Conservation (phyloP, 768 basidiomycete genomes). For the Suillus alpinus region DNA sequence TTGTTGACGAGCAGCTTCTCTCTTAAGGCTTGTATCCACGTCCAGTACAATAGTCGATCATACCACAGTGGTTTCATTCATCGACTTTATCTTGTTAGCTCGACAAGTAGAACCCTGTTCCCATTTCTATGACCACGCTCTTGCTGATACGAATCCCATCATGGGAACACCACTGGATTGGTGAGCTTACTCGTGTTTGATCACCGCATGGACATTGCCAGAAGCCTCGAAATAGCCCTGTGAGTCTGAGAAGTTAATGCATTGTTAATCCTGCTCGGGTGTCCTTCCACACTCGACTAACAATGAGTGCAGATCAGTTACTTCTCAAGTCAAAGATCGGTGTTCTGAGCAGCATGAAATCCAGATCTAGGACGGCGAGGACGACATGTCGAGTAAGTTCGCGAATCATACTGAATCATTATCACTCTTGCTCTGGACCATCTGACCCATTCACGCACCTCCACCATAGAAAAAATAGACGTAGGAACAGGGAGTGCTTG, state of each 20-base stretch:
- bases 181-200: background rate
- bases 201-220: too few species aligned
- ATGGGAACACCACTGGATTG: background rate
- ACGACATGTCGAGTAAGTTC: too few species aligned
- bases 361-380: background rate
- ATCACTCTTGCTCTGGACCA: background rate
- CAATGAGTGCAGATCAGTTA: background rate
- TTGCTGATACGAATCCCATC: background rate
- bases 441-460: background rate
- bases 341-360: background rate
- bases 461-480: background rate
- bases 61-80: background rate
- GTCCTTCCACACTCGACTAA: background rate
- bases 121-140: background rate
- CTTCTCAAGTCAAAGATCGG: background rate
- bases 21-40: conserved; percentile 5
- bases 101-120: background rate
- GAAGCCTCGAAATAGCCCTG: background rate
- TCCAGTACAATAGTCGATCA: background rate
- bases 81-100: background rate
- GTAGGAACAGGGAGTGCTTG: background rate
- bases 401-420: background rate
- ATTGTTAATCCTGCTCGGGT: background rate
- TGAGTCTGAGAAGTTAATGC: background rate
- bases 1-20: conserved; percentile 60